Evolutionary conservation across 2,329 filamentous ascomycete species (phyloP).

Genomic region (Cytospora mali): DNA sequence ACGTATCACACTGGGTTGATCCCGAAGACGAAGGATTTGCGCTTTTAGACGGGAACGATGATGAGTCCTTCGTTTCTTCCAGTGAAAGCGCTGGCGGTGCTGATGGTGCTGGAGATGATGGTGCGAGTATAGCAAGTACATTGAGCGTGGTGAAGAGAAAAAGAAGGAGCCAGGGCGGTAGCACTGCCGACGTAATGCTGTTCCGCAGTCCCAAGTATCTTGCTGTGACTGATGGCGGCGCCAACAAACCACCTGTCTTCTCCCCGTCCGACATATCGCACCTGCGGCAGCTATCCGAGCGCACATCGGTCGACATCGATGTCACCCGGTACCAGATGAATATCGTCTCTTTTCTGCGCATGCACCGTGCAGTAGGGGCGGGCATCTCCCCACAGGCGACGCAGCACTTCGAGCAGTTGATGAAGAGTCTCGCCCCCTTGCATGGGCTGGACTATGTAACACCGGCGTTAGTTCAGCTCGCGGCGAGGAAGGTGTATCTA

Average conservation of each 20-base stretch:
- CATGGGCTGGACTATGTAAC: conserved; percentile 81
- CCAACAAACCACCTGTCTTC: conserved; percentile 30
- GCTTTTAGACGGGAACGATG: conserved; percentile 67
- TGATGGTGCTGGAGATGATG: conserved; percentile 25
- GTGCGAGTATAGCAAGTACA: conserved; percentile 36
- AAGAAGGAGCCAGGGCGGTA: conserved; percentile 20
- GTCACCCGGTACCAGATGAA: conserved; percentile 85
- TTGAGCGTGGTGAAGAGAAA: conserved; percentile 49
- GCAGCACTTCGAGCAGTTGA: conserved; percentile 71
- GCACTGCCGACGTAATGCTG: conserved; percentile 5
- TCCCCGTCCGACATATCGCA: conserved; percentile 55
- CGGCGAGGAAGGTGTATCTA: conserved; percentile 82
- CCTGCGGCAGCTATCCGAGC: conserved; percentile 59
- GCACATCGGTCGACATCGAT: conserved; percentile 71
- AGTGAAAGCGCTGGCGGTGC: neutral
- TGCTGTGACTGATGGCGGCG: neutral
- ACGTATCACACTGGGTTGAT: conserved; percentile 84
- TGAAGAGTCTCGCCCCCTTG: conserved; percentile 75
- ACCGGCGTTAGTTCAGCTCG: conserved; percentile 80
- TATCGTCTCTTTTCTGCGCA: conserved; percentile 80
- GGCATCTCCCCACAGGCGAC: conserved; percentile 80
- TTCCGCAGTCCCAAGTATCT: conserved; percentile 15
- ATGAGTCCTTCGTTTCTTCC: neutral
- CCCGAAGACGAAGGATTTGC: conserved; percentile 69
- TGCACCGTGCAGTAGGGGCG: conserved; percentile 81